Evolutionary conservation across 2,329 filamentous ascomycete genomes (phyloP).

Genomic region (Paramyrothecium roridum): DNA sequence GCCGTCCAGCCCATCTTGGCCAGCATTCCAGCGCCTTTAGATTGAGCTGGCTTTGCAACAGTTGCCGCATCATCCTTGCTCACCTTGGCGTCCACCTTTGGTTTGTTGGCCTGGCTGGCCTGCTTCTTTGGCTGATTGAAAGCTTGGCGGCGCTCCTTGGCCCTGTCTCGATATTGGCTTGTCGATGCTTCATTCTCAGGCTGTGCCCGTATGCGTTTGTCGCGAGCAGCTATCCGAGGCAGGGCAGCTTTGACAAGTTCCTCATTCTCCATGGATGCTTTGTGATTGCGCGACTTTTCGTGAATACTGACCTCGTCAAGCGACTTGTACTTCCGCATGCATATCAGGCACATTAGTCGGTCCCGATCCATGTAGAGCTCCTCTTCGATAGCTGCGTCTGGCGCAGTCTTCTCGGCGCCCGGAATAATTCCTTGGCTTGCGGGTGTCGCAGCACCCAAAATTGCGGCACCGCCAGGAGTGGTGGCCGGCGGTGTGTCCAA

Average conservation of each 20-base stretch:
- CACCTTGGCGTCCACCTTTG: conserved; percentile 25
- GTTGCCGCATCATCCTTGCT: conserved; percentile 14
- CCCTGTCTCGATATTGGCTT: conserved; percentile 60
- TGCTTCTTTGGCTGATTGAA: conserved; percentile 60
- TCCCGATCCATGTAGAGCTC: conserved; percentile 52
- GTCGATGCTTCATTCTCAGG: conserved; percentile 17
- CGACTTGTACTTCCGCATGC: conserved; percentile 44
- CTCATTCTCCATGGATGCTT: conserved; percentile 33
- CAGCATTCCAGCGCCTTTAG: conserved; percentile 65
- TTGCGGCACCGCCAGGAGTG: conserved; percentile 5
- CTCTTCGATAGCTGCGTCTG: background rate
- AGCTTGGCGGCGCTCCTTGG: conserved; percentile 61
- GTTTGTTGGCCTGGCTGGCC: conserved; percentile 27
- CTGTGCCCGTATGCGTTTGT: conserved; percentile 32
- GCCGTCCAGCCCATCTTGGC: conserved; percentile 72
- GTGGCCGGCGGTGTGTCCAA: conserved; percentile 7
- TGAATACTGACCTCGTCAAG: conserved; percentile 38
- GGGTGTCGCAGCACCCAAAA: conserved; percentile 2
- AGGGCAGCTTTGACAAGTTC: conserved; percentile 47
- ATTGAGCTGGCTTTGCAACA: conserved; percentile 32
- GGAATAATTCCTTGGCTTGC: background rate
- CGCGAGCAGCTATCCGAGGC: conserved; percentile 32
- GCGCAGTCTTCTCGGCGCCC: background rate
- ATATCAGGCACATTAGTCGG: conserved; percentile 41
- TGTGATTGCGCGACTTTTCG: conserved; percentile 39